Base-by-base conservation (phyloP, 805 yeast genomes). In the Kodamaea jinghongensis region DNA sequence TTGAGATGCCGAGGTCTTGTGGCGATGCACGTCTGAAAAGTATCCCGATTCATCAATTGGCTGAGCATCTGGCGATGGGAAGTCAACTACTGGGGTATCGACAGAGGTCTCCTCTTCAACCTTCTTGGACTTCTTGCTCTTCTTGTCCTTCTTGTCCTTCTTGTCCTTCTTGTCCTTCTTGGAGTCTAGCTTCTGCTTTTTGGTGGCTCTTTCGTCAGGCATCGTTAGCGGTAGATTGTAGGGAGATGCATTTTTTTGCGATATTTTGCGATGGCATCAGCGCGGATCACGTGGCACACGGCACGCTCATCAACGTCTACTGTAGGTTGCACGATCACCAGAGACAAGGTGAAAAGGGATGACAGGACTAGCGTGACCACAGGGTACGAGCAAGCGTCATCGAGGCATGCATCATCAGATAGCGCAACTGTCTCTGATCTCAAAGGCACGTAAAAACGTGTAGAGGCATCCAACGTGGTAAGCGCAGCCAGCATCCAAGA, bases 1-100 rank as follows among this genome's bases (percentile, higher is more conserved):
- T 46, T 78, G 78, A 33, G 63, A 65, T 7, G 86, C 79, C 9
- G 86, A 80, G 8, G 95, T 84, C 29, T 75, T 54, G 54, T 81
- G 85, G 45, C 89, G 77, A 17, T 58, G 58, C 22, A 79, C 54
- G 0, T 71, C 30, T 6, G 38, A 28, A 33, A 33, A 27, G 26
- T 9, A 25, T 13, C 39, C 28, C 15, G 28, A 6, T 28, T 22
- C 31, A 29, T 27, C 29, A 20, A 15, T 7, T 7, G 37, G 37
- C 16, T 34, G 30, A 12, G 12, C 17, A 17, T 35, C 36, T 25
- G 4, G 65, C 64, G 42, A 67, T 76, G 2, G 83, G 81, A 51
- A 79, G 81, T 32, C 50, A 55, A 43, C 17, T 8, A 20, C 23
- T 6, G 23, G 23, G 7, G 23, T 20, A 11, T 25, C 29, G 11